A percentile compares a stretch with the other conserved stretches of the same genome.
Evolutionary conservation across 2,329 filamentous ascomycete species (phyloP).

Genomic region (Colletotrichum limetticola): DNA sequence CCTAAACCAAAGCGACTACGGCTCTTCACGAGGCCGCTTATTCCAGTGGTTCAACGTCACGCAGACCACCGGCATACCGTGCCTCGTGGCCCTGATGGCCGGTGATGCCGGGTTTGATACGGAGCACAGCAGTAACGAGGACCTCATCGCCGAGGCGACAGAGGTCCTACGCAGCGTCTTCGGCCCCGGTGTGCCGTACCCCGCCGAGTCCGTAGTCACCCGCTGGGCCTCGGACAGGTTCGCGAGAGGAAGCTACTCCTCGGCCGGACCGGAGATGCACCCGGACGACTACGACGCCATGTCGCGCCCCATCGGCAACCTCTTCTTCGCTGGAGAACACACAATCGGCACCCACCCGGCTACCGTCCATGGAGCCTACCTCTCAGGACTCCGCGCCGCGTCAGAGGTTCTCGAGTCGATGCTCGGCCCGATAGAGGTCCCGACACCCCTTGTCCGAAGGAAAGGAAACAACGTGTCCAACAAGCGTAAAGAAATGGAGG

Average conservation of each 20-base stretch:
- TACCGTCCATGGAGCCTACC: constrained; percentile 95
- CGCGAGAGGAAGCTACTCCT: constrained; percentile 95
- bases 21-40: constrained; percentile 84
- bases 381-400: constrained; percentile 91
- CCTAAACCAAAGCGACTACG: constrained; percentile 82
- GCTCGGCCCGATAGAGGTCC: constrained; percentile 83
- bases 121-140: constrained; percentile 79
- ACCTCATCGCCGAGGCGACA: constrained; percentile 84
- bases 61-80: constrained; percentile 87
- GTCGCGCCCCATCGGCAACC: constrained; percentile 84
- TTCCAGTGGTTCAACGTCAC: constrained; percentile 98
- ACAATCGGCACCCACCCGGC: constrained; percentile 96
- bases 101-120: constrained; percentile 92
- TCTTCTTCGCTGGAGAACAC: constrained; percentile 96
- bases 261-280: constrained; percentile 83
- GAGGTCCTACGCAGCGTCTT: constrained; percentile 83
- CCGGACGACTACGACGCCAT: constrained; percentile 93
- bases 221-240: constrained; percentile 93
- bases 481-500: constrained; percentile 65
- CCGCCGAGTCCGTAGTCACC: constrained; percentile 88
- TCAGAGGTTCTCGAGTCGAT: constrained; percentile 85
- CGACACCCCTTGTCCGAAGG: constrained; percentile 77
- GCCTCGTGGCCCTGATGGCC: constrained; percentile 92
- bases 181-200: constrained; percentile 75
- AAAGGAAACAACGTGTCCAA: constrained; percentile 61